Percentiles rank a stretch among this genome's conserved stretches.
These are phyloP conservation scores for Apophysomyces sp. DNA, from an alignment of 371 early-diverging fungal genomes.

Conservation along the genomic window DNA sequence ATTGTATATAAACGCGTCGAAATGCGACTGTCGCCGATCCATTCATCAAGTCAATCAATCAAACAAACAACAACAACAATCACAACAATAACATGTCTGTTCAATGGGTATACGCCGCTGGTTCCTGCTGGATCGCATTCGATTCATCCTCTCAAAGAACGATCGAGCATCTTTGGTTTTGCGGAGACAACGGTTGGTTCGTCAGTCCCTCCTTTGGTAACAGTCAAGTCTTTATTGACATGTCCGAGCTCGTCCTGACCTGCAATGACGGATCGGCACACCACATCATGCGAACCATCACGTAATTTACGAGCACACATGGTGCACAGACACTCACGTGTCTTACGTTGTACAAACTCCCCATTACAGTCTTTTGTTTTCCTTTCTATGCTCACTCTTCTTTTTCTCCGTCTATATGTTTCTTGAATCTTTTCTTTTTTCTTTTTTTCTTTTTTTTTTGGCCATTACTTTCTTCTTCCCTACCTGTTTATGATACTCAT, in stretches of 20 bases:
- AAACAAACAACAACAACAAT: not conserved
- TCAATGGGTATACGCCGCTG: constrained; percentile 19
- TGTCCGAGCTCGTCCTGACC: not conserved
- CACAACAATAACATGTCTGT: constrained; percentile 6
- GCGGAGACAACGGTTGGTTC: not conserved
- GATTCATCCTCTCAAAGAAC: constrained; percentile 9
- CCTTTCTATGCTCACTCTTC: not conserved
- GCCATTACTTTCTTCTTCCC: no score
- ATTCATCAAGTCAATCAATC: not conserved
- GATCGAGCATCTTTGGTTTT: constrained; percentile 17
- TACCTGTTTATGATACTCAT: no score
- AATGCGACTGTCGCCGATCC: not conserved
- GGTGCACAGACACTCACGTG: not conserved
- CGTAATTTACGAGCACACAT: not conserved
- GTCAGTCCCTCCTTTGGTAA: not conserved
- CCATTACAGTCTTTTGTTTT: not conserved
- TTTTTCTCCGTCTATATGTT: not conserved
- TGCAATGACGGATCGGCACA: not conserved
- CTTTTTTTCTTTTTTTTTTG: not conserved
- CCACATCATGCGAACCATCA: not conserved
- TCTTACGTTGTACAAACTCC: not conserved
- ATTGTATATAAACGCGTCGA: not conserved
- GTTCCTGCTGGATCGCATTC: constrained; percentile 18
- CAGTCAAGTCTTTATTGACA: not conserved
- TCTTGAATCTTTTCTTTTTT: not conserved